Percentiles rank a stretch among this genome's conserved stretches.
phyloP scores from a whole-genome alignment of 202 grass and related monocot species.

The Alloteropsis angusta region DNA sequence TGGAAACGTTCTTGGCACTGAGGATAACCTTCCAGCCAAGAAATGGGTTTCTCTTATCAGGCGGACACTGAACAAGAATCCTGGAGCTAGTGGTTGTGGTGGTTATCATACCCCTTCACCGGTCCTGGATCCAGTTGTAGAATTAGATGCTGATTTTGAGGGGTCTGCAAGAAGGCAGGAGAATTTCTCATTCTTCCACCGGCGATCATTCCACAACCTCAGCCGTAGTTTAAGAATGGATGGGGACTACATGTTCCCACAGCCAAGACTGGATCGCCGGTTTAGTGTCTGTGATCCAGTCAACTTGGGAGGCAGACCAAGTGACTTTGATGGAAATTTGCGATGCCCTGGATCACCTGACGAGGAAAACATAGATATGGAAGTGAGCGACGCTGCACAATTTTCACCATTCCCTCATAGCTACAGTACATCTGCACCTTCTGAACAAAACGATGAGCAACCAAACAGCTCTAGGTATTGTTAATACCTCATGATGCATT shows the following conservation, averaged over 20 bases:
- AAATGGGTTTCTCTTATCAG: slow-evolving; percentile 84
- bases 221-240: slow-evolving; percentile 81
- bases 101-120: slow-evolving; percentile 51
- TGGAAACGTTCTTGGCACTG: slow-evolving; percentile 79
- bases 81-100: slow-evolving; percentile 32
- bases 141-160: slow-evolving; percentile 84
- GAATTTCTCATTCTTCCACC: slow-evolving; percentile 53
- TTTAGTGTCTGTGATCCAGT: slow-evolving; percentile 71
- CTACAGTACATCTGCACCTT: slow-evolving; percentile 17
- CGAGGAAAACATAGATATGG: slow-evolving; percentile 47
- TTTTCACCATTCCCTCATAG: slow-evolving; percentile 43
- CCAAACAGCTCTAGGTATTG: slow-evolving; percentile 52
- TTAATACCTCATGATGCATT: background rate
- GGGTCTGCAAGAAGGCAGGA: slow-evolving; percentile 48
- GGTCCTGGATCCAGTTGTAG: slow-evolving; percentile 52
- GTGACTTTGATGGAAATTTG: slow-evolving; percentile 56
- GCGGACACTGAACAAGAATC: slow-evolving; percentile 62
- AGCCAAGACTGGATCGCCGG: slow-evolving; percentile 61
- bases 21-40: slow-evolving; percentile 78
- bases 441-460: slow-evolving; percentile 43
- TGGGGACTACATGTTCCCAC: slow-evolving; percentile 35
- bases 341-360: slow-evolving; percentile 49
- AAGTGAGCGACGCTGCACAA: slow-evolving; percentile 19
- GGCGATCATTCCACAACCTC: slow-evolving; percentile 70
- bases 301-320: slow-evolving; percentile 50